Evolutionary conservation across 108 stramenopile species (phyloP).

Genomic region (Cyclostephanos invisitatus): DNA sequence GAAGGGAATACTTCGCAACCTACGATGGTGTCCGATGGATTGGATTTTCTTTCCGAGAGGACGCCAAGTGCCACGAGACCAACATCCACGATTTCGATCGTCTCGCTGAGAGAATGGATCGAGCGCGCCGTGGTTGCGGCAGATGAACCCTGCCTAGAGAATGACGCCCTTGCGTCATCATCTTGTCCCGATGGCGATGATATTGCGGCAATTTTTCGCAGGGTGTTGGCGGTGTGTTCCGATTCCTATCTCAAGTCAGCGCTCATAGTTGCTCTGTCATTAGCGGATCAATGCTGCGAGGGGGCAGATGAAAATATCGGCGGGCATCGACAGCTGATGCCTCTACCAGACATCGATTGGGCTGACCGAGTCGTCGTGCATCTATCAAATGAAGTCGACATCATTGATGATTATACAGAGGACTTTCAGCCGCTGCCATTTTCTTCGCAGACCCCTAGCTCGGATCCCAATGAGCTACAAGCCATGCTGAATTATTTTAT

Average conservation of each 20-base stretch:
- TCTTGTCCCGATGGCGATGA: background rate
- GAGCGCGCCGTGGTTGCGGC: slow-evolving; percentile 1
- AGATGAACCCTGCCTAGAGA: background rate
- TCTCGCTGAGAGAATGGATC: slow-evolving; percentile 6
- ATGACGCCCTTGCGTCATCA: background rate
- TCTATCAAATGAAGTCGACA: background rate
- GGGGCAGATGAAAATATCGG: background rate
- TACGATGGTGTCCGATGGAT: too few relatives aligned
- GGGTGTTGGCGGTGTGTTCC: slow-evolving; percentile 2
- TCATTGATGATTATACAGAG: background rate
- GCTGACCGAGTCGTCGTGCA: slow-evolving; percentile 11
- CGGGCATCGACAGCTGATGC: slow-evolving; percentile 1
- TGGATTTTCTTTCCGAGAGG: too few relatives aligned
- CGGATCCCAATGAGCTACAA: background rate
- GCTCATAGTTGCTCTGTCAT: slow-evolving; percentile 10
- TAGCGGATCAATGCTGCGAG: slow-evolving; percentile 14
- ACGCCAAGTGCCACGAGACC: too few relatives aligned
- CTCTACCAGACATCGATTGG: slow-evolving; percentile 11
- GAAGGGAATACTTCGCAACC: too few relatives aligned
- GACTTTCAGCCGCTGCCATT: slow-evolving; percentile 7
- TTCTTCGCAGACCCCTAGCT: background rate
- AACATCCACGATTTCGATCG: background rate
- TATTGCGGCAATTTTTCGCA: background rate
- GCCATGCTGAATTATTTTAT: slow-evolving; percentile 1
- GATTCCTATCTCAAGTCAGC: slow-evolving; percentile 11